A percentile compares a stretch with the other conserved stretches of the same genome.
phyloP scores from a whole-genome alignment of 225 moss, liverwort and hornwort species.

The Polytrichum commune region DNA sequence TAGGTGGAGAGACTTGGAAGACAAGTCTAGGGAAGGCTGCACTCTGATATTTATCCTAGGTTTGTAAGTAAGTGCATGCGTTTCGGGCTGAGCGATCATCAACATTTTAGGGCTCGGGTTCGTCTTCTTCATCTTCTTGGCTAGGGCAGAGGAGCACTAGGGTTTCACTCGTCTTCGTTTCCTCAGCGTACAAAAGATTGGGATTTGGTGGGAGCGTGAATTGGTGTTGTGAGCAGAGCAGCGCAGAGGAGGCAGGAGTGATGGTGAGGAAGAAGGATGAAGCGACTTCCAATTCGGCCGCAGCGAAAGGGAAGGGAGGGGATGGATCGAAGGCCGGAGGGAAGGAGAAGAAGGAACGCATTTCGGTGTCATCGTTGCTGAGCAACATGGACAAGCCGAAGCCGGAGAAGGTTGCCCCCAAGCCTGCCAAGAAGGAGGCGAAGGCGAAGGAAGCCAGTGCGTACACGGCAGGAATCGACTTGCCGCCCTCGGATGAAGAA shows the following conservation, averaged over 20 bases:
- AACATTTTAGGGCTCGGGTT: no score
- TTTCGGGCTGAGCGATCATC: no score
- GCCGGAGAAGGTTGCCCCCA: conserved; percentile 31
- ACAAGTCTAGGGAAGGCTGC: no score
- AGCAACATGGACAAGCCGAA: conserved; percentile 46
- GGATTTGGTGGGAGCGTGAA: neutral
- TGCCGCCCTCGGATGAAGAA: conserved; percentile 89
- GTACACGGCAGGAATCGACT: conserved; percentile 59
- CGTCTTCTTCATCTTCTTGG: no score
- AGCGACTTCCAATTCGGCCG: conserved; percentile 20
- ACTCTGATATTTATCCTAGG: no score
- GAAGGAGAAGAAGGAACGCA: conserved; percentile 55
- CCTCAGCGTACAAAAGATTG: no score
- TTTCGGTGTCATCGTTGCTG: conserved; percentile 74
- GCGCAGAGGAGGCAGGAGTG: neutral
- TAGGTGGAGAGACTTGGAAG: no score
- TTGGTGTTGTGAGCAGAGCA: neutral
- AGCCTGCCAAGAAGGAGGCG: conserved; percentile 33
- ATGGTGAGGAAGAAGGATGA: conserved; percentile 94
- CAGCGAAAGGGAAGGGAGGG: conserved; percentile 38
- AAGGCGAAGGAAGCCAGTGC: conserved; percentile 39
- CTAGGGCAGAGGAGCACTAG: no score
- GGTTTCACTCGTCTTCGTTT: no score
- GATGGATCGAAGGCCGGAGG: conserved; percentile 30
- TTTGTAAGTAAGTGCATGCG: no score